Base-by-base conservation (phyloP, 352 stramenopile species). In the Phytophthora sansomeana region DNA sequence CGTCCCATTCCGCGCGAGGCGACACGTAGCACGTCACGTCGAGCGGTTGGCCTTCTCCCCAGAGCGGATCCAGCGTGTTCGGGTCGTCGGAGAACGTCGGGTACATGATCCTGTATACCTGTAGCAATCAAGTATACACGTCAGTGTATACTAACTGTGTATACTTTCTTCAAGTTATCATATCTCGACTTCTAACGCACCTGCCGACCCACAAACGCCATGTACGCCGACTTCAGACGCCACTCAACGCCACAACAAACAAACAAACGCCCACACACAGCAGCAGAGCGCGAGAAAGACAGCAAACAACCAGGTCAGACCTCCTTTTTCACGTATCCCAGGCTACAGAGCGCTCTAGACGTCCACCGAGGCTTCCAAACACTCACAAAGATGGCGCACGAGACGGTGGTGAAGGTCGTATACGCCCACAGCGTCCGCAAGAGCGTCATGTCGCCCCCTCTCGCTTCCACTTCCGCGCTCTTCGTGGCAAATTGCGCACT, bases 91-190 rank as follows among this genome's bases (percentile, higher is more conserved):
- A 62, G 65, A 92, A 93, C 6, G 67, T 72, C 46, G 85, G 85
- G 42, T 89, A 85, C 72, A 92, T 90, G 70, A 93, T 92, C 54
- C 60, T 56, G 67, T 87, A 90, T 52, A 93, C 67, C 85, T 93
- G 54, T n/a, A n/a, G n/a, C n/a, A n/a, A n/a, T 17, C 19, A 44
- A 61, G 52, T 55, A 44, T 50, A 53, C 14, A 58, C 6, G 39
- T 53, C 11, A 49, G 28, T n/a, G n/a, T n/a, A n/a, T n/a, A n/a
- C n/a, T n/a, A n/a, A n/a, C n/a, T 3, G 43, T 16, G 39, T 63
- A 41, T 28, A 58, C n/a, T 19, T 6, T 21, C 44, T 64, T 44
- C 29, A 58, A 19, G 28, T 33, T n/a, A 11, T 8, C 6, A 65
- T 51, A 38, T 49, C 28, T 60, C 21, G 19, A 6, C 19, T 49